Evolutionary conservation across 1,139 yeast genomes (phyloP).

Genomic region (Blastobotrys capitulatus): DNA sequence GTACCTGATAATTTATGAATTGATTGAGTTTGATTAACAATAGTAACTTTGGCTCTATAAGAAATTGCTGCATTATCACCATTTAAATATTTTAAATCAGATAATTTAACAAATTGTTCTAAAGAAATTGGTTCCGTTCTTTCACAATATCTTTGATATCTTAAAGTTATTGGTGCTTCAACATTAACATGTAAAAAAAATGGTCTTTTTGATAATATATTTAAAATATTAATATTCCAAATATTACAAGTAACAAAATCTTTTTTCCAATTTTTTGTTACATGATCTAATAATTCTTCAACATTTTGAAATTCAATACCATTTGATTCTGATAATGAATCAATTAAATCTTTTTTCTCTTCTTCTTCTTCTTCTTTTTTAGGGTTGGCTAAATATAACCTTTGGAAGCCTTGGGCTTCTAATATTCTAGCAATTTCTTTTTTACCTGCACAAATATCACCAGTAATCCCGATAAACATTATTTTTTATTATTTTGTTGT

Average conservation of each 20-base stretch:
- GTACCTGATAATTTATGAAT: constrained; percentile 46
- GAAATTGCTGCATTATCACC: constrained; percentile 42
- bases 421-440: constrained; percentile 59
- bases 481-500: neutral
- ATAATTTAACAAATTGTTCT: constrained; percentile 40
- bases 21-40: constrained; percentile 53
- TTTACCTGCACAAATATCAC: constrained; percentile 66
- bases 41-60: constrained; percentile 53
- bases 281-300: constrained; percentile 52
- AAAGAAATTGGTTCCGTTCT: constrained; percentile 8
- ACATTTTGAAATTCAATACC: constrained; percentile 22
- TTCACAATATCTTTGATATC: constrained; percentile 44
- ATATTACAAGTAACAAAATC: constrained; percentile 58
- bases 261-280: constrained; percentile 63
- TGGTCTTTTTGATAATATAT: constrained; percentile 62
- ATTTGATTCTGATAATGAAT: neutral
- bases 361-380: neutral
- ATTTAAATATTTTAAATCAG: constrained; percentile 40
- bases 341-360: neutral
- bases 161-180: constrained; percentile 62
- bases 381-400: constrained; percentile 16
- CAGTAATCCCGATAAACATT: constrained; percentile 77
- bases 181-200: constrained; percentile 77
- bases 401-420: constrained; percentile 51
- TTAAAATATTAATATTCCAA: constrained; percentile 40